These are phyloP conservation scores for Alternaria hordeiaustralica DNA, from an alignment of 2,329 filamentous ascomycete genomes.

Conservation along the genomic window DNA sequence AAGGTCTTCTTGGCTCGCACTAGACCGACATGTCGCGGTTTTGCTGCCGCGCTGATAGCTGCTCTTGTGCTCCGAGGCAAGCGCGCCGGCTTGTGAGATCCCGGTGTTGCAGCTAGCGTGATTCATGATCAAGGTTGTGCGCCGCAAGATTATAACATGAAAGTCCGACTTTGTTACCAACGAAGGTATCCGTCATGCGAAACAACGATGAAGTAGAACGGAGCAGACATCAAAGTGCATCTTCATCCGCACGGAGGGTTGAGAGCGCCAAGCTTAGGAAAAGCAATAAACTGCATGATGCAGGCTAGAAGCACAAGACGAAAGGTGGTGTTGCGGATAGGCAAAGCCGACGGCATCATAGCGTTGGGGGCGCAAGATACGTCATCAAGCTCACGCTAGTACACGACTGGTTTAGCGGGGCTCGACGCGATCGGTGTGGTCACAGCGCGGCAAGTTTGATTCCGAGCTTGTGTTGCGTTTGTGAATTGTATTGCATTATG, in stretches of 20 bases:
- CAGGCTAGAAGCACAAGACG: not conserved
- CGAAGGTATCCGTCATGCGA: not conserved
- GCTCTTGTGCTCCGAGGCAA: not conserved
- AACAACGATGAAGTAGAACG: not conserved
- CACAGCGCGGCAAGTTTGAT: not conserved
- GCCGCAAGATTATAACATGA: not conserved
- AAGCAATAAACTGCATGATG: not conserved
- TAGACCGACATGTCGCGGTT: not conserved
- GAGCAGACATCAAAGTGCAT: not conserved
- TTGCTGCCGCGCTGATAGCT: not conserved
- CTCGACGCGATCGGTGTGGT: not conserved
- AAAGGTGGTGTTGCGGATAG: not conserved
- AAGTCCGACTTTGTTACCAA: not conserved
- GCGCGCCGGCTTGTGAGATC: not conserved
- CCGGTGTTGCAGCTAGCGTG: not conserved
- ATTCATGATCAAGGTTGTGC: not conserved
- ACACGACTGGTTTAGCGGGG: not conserved
- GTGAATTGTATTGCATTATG: not conserved
- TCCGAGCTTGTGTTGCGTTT: not conserved
- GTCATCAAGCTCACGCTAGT: not conserved
- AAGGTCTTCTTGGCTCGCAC: not conserved
- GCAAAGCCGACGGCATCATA: not conserved
- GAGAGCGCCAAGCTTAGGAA: not conserved
- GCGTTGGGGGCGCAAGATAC: not conserved
- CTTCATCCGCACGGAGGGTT: not conserved